phyloP scores from a whole-genome alignment of 129 eudicot genomes.

The Lactuca sativa region DNA sequence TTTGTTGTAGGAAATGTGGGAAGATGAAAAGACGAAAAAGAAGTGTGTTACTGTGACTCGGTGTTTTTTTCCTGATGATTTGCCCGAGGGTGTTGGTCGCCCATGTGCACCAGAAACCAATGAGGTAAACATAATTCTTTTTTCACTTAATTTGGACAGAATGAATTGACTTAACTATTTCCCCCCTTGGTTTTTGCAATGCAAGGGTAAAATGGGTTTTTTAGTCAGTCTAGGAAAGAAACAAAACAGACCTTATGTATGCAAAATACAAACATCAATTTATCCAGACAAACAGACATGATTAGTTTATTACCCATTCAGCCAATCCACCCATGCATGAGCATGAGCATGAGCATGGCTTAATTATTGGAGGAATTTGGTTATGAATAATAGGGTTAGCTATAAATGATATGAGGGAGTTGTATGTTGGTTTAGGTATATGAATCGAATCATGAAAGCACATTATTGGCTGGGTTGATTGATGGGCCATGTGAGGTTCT shows the following conservation, averaged over 20 bases:
- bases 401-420: background rate
- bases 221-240: too few relatives aligned
- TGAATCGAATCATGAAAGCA: conserved; percentile 63
- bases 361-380: background rate
- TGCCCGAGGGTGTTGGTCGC: conserved; percentile 91
- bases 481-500: conserved; percentile 83
- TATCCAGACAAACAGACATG: too few relatives aligned
- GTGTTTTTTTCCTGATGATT: conserved; percentile 86
- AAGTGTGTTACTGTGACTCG: conserved; percentile 71
- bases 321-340: too few relatives aligned
- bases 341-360: too few relatives aligned
- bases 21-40: conserved; percentile 55
- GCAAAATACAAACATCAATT: too few relatives aligned
- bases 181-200: too few relatives aligned
- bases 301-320: too few relatives aligned
- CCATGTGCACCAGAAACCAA: conserved; percentile 89
- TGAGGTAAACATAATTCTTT: conserved; percentile 51
- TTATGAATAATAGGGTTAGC: background rate
- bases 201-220: too few relatives aligned
- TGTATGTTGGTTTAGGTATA: conserved; percentile 59
- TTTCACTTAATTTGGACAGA: too few relatives aligned
- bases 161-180: too few relatives aligned
- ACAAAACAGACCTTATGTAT: too few relatives aligned
- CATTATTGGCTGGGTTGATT: conserved; percentile 57
- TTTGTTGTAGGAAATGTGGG: conserved; percentile 91